These are phyloP conservation scores for Zygosaccharomyces lentus DNA, from an alignment of 805 yeast species.

Conservation along the genomic window DNA sequence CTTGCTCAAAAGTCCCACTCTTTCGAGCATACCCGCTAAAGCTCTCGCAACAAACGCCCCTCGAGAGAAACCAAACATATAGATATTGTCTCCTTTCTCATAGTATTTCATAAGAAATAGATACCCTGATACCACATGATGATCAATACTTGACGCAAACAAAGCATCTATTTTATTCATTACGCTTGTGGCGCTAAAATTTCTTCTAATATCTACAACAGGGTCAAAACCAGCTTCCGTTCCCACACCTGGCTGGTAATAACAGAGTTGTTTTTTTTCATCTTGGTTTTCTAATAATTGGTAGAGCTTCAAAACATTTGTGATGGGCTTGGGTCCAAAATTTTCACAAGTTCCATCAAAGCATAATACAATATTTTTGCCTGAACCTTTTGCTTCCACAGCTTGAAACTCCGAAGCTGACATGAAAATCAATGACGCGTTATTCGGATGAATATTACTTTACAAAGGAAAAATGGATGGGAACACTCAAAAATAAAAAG, in stretches of 20 bases:
- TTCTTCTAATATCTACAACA: slow-evolving; percentile 19
- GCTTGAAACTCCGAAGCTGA: background rate
- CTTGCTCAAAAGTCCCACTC: slow-evolving; percentile 52
- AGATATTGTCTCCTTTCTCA: slow-evolving; percentile 47
- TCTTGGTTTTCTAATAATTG: slow-evolving; percentile 46
- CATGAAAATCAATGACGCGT: background rate
- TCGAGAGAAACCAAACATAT: slow-evolving; percentile 56
- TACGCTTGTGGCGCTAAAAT: slow-evolving; percentile 17
- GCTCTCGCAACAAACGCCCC: slow-evolving; percentile 67
- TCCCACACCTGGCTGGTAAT: slow-evolving; percentile 69
- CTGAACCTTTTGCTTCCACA: background rate
- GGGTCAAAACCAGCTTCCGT: slow-evolving; percentile 43
- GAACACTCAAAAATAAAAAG: background rate
- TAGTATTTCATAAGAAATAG: slow-evolving; percentile 47
- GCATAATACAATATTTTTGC: slow-evolving; percentile 49
- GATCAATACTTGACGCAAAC: slow-evolving; percentile 51
- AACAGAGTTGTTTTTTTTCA: slow-evolving; percentile 45
- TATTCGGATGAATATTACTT: no score
- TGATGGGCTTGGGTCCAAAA: slow-evolving; percentile 51
- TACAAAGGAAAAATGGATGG: background rate
- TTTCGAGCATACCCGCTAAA: slow-evolving; percentile 59
- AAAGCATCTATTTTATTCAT: slow-evolving; percentile 39
- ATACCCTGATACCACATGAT: slow-evolving; percentile 57
- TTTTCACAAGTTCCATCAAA: slow-evolving; percentile 61
- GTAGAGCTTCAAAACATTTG: slow-evolving; percentile 52